phyloP scores from a whole-genome alignment of 805 yeast genomes.

The Alloascoidea africana region DNA sequence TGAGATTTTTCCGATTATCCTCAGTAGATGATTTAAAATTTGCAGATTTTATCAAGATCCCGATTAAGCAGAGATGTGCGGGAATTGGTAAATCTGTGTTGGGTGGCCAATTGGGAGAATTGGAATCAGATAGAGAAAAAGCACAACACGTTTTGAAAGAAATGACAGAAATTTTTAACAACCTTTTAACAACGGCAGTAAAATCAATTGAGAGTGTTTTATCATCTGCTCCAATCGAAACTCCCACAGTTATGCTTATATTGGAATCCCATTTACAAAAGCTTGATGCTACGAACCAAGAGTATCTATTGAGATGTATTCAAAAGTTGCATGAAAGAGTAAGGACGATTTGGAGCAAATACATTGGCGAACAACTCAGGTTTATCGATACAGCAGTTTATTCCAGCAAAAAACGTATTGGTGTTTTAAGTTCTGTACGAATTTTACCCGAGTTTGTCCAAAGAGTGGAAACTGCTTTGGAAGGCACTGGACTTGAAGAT shows the following conservation, averaged over 20 bases:
- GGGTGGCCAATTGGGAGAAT: constrained; percentile 18
- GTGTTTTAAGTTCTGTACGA: constrained; percentile 27
- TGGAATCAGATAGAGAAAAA: constrained; percentile 29
- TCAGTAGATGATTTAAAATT: constrained; percentile 22
- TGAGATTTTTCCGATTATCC: constrained; percentile 29
- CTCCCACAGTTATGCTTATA: constrained; percentile 26
- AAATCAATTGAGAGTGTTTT: constrained; percentile 19
- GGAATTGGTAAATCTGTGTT: constrained; percentile 15
- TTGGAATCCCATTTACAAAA: constrained; percentile 24
- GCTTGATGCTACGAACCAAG: constrained; percentile 42
- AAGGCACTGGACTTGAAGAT: constrained; percentile 5
- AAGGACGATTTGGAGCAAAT: constrained; percentile 40
- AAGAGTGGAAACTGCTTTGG: constrained; percentile 20
- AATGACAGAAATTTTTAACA: constrained; percentile 30
- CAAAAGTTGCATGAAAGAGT: constrained; percentile 36
- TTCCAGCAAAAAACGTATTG: constrained; percentile 22
- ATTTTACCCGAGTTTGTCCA: constrained; percentile 31
- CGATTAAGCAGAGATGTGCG: too few species aligned
- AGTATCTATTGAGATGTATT: constrained; percentile 37
- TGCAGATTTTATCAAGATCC: constrained; percentile 27
- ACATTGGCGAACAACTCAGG: constrained; percentile 36
- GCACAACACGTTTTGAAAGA: constrained; percentile 30
- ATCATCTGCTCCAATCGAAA: constrained; percentile 23
- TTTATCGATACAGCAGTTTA: constrained; percentile 23
- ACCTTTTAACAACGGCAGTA: constrained; percentile 16